Base-by-base conservation (phyloP, 371 early-diverging fungal species). In the Syncephalastrum contaminatum region DNA sequence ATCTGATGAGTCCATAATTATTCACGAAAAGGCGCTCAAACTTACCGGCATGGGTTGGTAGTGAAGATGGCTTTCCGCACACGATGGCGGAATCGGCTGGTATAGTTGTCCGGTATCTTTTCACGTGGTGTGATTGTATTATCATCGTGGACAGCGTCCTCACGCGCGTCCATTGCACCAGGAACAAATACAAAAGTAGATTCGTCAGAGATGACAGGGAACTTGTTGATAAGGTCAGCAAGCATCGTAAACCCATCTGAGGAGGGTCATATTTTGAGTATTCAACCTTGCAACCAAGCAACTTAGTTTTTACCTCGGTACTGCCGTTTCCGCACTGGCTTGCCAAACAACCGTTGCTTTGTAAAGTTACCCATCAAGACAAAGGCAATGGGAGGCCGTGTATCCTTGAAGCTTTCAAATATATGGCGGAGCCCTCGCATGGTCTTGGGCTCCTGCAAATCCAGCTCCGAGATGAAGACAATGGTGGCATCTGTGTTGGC, bases 141-240 rank as follows among this genome's bases (percentile, higher is more conserved):
- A 10, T 30, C 36, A 12, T 30, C 36, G 10, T 30, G 36, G 10
- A 30, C 36, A 30, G 36, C 36, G 36, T 30, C 36, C 36, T 30
- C 36, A 8, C 36, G 36, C 36, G 36, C 36, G 36, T 30, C 36
- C 36, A 30, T 30, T 2, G 36, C 36, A 30, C 96, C 97, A 10
- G 97, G 97, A 0, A 96, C 89, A 72, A 96, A 89, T 2, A 96
- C 79, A 68, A 93, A 94, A 19, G 88, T 84, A 18, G 86, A 77
- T 40, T 75, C 68, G 0, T 77, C 75, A 2, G 90, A 83, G 43
- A 96, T 67, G 1, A 66, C 67, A 0, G 84, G 88, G 58, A 85
- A 94, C 42, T 86, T 83, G 18, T 80, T 69, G 21, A 96, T 84
- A 20, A 95, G 58, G 56, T 88, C 89, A 14, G 86, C 91, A 14